Conservation (phyloP, 2,329 filamentous ascomycete genomes). For the Pseudogymnoascus pannorum region DNA sequence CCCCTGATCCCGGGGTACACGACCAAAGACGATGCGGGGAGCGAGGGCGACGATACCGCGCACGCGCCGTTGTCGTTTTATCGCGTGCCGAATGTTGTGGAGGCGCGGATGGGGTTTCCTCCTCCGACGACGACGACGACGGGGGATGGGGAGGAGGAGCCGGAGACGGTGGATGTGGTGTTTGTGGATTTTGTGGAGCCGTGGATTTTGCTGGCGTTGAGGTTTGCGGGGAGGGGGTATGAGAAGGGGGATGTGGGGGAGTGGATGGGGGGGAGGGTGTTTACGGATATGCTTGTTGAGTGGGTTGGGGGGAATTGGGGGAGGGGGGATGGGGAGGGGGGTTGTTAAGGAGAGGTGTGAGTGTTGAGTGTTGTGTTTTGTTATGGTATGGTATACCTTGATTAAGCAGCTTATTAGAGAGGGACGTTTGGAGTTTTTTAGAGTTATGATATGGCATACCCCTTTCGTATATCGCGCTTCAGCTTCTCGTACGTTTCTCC, state of each 20-base stretch:
- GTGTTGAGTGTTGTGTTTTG: no score
- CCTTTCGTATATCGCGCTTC: no score
- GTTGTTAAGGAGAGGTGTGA: neutral
- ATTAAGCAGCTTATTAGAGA: no score
- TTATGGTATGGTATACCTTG: no score
- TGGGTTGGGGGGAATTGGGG: constrained; percentile 56
- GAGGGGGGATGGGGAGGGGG: constrained; percentile 8
- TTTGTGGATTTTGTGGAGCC: constrained; percentile 88
- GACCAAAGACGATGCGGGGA: constrained; percentile 74
- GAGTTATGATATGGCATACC: no score
- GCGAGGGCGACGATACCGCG: constrained; percentile 83
- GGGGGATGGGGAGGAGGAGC: constrained; percentile 38
- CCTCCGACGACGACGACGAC: no score
- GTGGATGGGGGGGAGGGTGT: constrained; percentile 44
- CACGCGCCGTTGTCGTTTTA: constrained; percentile 71
- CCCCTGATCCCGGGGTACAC: constrained; percentile 69
- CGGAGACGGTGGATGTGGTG: constrained; percentile 74
- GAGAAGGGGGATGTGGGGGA: constrained; percentile 38
- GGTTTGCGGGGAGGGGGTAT: constrained; percentile 48
- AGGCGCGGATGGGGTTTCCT: constrained; percentile 59
- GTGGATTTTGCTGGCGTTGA: constrained; percentile 70
- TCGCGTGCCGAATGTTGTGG: constrained; percentile 74
- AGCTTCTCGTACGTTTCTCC: no score
- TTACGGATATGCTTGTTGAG: constrained; percentile 47
- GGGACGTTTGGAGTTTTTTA: no score